Evolutionary conservation across 2,329 filamentous ascomycete species (phyloP).

Genomic region (Nakataea oryzae): DNA sequence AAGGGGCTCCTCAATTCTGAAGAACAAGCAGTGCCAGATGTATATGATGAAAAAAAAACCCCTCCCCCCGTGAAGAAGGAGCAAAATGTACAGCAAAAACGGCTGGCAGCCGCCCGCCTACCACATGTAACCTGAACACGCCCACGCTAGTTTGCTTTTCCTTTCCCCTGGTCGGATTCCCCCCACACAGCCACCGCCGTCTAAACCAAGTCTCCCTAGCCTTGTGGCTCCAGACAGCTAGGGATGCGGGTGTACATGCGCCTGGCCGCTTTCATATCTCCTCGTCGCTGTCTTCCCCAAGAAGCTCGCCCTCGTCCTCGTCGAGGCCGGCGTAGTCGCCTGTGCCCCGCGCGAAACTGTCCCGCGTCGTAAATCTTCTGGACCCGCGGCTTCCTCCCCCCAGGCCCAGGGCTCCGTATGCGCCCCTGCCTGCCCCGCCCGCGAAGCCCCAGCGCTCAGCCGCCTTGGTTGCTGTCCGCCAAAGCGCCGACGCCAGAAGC

Average conservation of each 20-base stretch:
- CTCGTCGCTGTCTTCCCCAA: conserved; percentile 90
- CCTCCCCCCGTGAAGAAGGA: neutral
- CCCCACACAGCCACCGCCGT: neutral
- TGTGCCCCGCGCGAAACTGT: conserved; percentile 76
- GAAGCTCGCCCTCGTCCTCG: conserved; percentile 85
- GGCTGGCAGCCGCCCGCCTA: neutral
- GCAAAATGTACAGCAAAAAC: neutral
- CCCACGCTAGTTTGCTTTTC: neutral
- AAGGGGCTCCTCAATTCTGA: no score
- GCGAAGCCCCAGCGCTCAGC: conserved; percentile 29
- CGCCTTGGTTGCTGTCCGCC: conserved; percentile 49
- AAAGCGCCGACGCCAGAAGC: conserved; percentile 60
- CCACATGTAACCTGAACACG: neutral
- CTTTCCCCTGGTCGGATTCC: neutral
- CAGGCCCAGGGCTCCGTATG: conserved; percentile 34
- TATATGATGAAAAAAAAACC: neutral
- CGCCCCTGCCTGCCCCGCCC: conserved; percentile 32
- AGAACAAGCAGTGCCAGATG: no score
- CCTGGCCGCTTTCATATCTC: conserved; percentile 44
- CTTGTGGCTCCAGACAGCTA: neutral
- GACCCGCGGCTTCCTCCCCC: conserved; percentile 44
- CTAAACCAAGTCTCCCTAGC: neutral
- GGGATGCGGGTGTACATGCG: neutral
- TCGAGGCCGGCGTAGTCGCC: conserved; percentile 86
- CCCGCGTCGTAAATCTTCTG: conserved; percentile 74